Percentiles rank a stretch among this genome's conserved stretches.
These are phyloP conservation scores for Sonneratia caseolaris DNA, from an alignment of 345 rosid genomes.

Conservation along the genomic window DNA sequence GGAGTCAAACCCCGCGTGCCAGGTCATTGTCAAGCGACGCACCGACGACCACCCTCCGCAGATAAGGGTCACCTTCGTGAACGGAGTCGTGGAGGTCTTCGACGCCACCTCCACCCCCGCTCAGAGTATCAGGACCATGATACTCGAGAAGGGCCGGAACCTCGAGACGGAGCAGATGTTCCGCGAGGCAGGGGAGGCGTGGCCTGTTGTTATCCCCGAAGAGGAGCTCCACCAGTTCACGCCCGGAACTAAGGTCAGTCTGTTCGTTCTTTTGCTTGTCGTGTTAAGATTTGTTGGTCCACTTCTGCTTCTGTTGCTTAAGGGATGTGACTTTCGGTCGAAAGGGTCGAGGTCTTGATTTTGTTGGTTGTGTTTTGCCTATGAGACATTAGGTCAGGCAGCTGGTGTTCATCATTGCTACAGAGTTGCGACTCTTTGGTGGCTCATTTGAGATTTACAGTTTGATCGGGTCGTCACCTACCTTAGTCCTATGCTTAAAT, in stretches of 20 bases:
- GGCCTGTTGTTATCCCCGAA: slow-evolving; percentile 80
- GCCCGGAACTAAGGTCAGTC: slow-evolving; percentile 69
- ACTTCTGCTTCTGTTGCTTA: too few relatives aligned
- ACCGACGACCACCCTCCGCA: slow-evolving; percentile 79
- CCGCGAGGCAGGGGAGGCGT: slow-evolving; percentile 80
- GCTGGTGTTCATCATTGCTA: not conserved
- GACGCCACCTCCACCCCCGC: slow-evolving; percentile 75
- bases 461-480: not conserved
- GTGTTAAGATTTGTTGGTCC: not conserved
- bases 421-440: not conserved
- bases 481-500: not conserved
- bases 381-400: too few relatives aligned
- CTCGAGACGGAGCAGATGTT: slow-evolving; percentile 94
- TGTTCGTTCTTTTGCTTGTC: not conserved
- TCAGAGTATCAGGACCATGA: slow-evolving; percentile 65
- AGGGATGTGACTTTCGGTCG: slow-evolving; percentile 19
- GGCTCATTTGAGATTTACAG: not conserved
- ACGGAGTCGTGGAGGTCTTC: slow-evolving; percentile 72
- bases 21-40: slow-evolving; percentile 74
- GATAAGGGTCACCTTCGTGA: slow-evolving; percentile 76
- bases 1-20: slow-evolving; percentile 82
- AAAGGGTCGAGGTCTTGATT: not conserved
- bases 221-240: slow-evolving; percentile 55
- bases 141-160: slow-evolving; percentile 64
- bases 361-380: not conserved